Percentiles rank a stretch among this genome's conserved stretches.
Conservation (phyloP, 345 rosid genomes). For the Viola odorata region DNA sequence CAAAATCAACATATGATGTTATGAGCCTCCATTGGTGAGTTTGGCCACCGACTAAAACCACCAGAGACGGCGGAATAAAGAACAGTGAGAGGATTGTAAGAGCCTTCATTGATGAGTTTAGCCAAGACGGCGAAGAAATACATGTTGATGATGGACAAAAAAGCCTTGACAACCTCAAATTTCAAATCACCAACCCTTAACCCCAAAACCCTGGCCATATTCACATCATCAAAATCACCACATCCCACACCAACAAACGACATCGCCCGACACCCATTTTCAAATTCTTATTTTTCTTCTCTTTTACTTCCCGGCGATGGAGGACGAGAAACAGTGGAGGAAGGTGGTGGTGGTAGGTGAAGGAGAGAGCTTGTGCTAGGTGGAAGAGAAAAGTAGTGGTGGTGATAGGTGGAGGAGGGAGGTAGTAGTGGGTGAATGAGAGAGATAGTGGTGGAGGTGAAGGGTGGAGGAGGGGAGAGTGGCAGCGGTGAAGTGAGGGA, state of each 20-base stretch:
- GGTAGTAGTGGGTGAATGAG: no score
- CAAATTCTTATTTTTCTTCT: no score
- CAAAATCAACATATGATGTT: not conserved
- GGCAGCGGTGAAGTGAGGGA: no score
- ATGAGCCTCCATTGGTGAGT: no score
- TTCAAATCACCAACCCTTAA: constrained; percentile 32
- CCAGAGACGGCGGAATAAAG: constrained; percentile 56
- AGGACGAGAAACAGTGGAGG: not conserved
- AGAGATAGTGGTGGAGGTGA: no score
- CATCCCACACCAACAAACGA: constrained; percentile 43
- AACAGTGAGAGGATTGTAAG: constrained; percentile 64
- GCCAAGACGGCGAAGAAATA: constrained; percentile 59
- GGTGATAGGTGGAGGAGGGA: no score
- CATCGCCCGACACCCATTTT: not conserved
- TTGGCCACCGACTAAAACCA: no score
- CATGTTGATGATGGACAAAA: constrained; percentile 43
- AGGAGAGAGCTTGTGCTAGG: no score
- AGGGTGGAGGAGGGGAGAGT: no score
- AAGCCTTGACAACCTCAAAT: constrained; percentile 38
- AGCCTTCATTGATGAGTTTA: constrained; percentile 52
- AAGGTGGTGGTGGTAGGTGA: not conserved
- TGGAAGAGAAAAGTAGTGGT: no score
- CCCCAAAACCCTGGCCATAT: constrained; percentile 60
- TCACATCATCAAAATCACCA: constrained; percentile 63
- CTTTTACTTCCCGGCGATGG: no score